A percentile compares a stretch with the other conserved stretches of the same genome.
Evolutionary conservation across 305 asterid genomes (phyloP).

Genomic region (Fraxinus latifolia): DNA sequence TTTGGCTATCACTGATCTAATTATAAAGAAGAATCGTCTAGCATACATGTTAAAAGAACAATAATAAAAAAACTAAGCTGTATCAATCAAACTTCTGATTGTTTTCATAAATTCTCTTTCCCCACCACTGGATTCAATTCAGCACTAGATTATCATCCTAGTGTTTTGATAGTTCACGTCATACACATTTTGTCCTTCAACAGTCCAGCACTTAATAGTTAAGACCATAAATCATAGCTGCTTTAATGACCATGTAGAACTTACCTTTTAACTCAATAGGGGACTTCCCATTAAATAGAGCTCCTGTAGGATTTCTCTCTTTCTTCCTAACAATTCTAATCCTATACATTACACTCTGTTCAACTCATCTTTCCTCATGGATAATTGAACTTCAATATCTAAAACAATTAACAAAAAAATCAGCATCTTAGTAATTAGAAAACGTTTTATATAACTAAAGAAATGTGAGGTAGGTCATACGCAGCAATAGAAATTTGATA

Average conservation of each 20-base stretch:
- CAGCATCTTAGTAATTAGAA: not conserved
- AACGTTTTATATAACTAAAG: not conserved
- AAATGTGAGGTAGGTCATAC: not conserved
- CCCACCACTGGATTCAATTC: not conserved
- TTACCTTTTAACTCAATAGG: not conserved
- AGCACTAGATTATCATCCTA: not conserved
- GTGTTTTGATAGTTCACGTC: not conserved
- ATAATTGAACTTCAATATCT: not conserved
- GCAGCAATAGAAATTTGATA: not conserved
- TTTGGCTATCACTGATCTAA: not conserved
- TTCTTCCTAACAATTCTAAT: not conserved
- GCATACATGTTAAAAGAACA: not conserved
- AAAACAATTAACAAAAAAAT: not conserved
- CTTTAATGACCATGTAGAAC: not conserved
- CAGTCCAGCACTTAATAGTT: not conserved
- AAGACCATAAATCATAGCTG: not conserved
- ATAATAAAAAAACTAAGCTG: not conserved
- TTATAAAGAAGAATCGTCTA: not conserved
- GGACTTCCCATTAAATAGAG: not conserved
- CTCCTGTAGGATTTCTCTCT: not conserved
- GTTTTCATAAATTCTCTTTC: not conserved
- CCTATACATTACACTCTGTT: not conserved
- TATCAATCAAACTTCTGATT: not conserved
- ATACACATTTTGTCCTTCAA: not conserved
- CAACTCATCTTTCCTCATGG: not conserved